Percentiles rank a stretch among this genome's conserved stretches.
Evolutionary conservation across 2,329 filamentous ascomycete genomes (phyloP).

Genomic region (Cladosporium velox): DNA sequence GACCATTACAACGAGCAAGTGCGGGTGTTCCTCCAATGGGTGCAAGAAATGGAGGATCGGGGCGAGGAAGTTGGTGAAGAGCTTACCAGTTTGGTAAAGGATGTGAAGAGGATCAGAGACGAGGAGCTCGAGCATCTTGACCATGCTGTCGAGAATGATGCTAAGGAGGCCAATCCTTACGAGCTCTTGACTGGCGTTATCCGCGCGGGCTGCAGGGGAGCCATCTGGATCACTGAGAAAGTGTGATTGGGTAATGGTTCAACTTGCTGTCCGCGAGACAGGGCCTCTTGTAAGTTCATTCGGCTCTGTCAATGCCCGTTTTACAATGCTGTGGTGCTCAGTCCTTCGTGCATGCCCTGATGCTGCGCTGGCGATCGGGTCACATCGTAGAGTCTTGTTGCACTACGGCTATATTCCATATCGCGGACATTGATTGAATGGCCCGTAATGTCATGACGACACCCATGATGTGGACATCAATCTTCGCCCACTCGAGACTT

Average conservation of each 20-base stretch:
- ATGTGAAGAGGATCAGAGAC: constrained; percentile 81
- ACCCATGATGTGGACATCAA: not conserved
- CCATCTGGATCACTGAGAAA: constrained; percentile 87
- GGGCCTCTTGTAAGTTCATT: not conserved
- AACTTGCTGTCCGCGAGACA: not conserved
- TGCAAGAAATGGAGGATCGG: constrained; percentile 69
- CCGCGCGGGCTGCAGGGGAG: constrained; percentile 82
- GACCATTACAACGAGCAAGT: constrained; percentile 95
- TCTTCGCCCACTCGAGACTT: not conserved
- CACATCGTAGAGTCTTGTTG: not conserved
- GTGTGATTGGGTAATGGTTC: constrained; percentile 49
- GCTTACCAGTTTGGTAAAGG: constrained; percentile 69
- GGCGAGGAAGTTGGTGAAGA: constrained; percentile 82
- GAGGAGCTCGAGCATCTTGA: constrained; percentile 97
- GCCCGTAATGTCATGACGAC: not conserved
- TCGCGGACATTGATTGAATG: not conserved
- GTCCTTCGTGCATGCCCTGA: not conserved
- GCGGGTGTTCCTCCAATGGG: constrained; percentile 76
- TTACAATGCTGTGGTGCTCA: not conserved
- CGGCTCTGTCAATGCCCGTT: not conserved
- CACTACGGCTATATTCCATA: not conserved
- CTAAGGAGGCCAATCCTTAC: constrained; percentile 85
- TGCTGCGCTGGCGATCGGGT: not conserved
- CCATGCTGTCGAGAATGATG: constrained; percentile 89
- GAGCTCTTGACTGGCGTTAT: constrained; percentile 86